Conservation (phyloP, 2,329 filamentous ascomycete genomes). For the Monilinia aucupariae region DNA sequence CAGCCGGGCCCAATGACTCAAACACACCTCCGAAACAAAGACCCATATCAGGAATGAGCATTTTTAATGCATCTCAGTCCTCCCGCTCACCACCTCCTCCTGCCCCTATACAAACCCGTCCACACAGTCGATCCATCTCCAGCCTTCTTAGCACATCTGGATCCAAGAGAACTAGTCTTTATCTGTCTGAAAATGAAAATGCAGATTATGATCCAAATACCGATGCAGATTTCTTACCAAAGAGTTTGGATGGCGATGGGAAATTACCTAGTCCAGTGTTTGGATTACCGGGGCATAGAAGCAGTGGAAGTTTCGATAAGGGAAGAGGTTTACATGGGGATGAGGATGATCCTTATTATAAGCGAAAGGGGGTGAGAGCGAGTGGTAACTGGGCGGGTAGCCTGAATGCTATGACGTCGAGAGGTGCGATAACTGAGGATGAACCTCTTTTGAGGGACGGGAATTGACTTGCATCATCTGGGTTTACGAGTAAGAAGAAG, state of each 20-base stretch:
- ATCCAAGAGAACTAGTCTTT: not conserved
- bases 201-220: slow-evolving; percentile 14
- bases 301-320: slow-evolving; percentile 8
- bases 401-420: not conserved
- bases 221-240: slow-evolving; percentile 9
- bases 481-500: not conserved
- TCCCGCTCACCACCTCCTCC: not conserved
- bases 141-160: not conserved
- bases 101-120: not conserved
- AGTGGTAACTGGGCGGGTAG: not conserved
- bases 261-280: not conserved
- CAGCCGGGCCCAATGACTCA: slow-evolving; percentile 12
- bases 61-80: not conserved
- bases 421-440: not conserved
- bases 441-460: slow-evolving; percentile 8
- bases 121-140: slow-evolving; percentile 1
- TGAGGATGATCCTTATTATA: not conserved
- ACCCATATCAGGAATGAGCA: slow-evolving; percentile 4
- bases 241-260: slow-evolving; percentile 12
- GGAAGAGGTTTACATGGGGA: not conserved
- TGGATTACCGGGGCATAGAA: not conserved
- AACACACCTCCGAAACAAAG: slow-evolving; percentile 11
- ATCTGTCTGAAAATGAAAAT: not conserved
- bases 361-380: not conserved
- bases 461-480: not conserved